These are phyloP conservation scores for Vararia minispora DNA, from an alignment of 768 basidiomycete species.

Conservation along the genomic window DNA sequence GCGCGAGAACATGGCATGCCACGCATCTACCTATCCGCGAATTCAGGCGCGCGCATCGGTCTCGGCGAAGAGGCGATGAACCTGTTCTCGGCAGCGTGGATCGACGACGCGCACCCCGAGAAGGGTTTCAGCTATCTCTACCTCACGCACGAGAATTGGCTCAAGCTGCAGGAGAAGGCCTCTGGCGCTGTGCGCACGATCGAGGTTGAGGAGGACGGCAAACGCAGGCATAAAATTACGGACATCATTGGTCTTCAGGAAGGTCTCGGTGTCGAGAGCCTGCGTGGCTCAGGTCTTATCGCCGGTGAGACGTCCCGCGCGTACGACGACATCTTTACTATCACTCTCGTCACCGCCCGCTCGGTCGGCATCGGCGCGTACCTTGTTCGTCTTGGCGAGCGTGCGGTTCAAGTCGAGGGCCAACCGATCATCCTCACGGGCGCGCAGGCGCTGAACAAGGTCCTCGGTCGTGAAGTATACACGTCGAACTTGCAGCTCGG, in stretches of 20 bases:
- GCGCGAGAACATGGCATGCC: slow-evolving; percentile 84
- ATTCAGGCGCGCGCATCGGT: slow-evolving; percentile 96
- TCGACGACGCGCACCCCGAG: slow-evolving; percentile 68
- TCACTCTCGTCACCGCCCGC: slow-evolving; percentile 95
- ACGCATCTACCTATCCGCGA: slow-evolving; percentile 95
- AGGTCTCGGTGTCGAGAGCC: slow-evolving; percentile 91
- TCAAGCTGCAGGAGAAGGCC: slow-evolving; percentile 84
- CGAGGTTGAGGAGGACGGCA: slow-evolving; percentile 79
- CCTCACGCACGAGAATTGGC: slow-evolving; percentile 83
- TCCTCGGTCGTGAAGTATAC: slow-evolving; percentile 96
- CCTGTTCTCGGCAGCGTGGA: slow-evolving; percentile 90
- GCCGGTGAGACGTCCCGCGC: slow-evolving; percentile 97
- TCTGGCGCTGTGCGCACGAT: slow-evolving; percentile 64
- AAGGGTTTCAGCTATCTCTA: slow-evolving; percentile 97
- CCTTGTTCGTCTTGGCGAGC: slow-evolving; percentile 93
- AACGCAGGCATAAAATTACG: slow-evolving; percentile 87
- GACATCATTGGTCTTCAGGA: slow-evolving; percentile 97
- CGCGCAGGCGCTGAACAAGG: slow-evolving; percentile 94
- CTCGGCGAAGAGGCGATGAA: slow-evolving; percentile 85
- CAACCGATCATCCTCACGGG: slow-evolving; percentile 99
- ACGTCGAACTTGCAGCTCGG: slow-evolving; percentile 98
- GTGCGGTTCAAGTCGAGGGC: slow-evolving; percentile 97
- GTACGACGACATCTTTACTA: slow-evolving; percentile 99
- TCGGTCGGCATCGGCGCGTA: slow-evolving; percentile 99
- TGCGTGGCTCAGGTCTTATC: slow-evolving; percentile 95